Evolutionary conservation across 345 rosid genomes (phyloP).

Genomic region (Draba incana): DNA sequence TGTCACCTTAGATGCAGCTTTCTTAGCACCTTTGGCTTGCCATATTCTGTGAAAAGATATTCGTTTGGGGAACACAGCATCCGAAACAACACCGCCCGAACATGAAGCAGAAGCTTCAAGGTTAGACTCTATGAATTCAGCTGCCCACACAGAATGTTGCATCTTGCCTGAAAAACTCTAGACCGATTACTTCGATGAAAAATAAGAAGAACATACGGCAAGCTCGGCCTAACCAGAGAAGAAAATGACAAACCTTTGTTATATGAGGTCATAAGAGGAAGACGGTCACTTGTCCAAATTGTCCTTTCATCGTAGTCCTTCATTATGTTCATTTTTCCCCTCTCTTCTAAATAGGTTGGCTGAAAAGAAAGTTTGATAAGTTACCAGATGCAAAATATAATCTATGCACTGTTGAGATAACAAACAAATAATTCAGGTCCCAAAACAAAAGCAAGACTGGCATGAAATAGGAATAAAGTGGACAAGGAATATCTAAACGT

Average conservation of each 20-base stretch:
- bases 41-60: slow-evolving; percentile 84
- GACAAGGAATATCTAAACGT: slow-evolving; percentile 20
- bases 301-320: slow-evolving; percentile 88
- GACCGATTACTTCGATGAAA: slow-evolving; percentile 22
- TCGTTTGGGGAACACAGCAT: slow-evolving; percentile 53
- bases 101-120: slow-evolving; percentile 52
- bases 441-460: slow-evolving; percentile 17
- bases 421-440: slow-evolving; percentile 15
- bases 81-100: slow-evolving; percentile 51
- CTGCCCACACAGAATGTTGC: slow-evolving; percentile 95
- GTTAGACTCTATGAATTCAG: slow-evolving; percentile 63
- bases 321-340: slow-evolving; percentile 79
- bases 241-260: slow-evolving; percentile 64
- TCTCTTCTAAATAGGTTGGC: slow-evolving; percentile 79
- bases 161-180: slow-evolving; percentile 66
- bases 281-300: slow-evolving; percentile 83
- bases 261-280: slow-evolving; percentile 87
- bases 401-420: background rate
- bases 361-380: slow-evolving; percentile 43
- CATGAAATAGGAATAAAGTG: slow-evolving; percentile 27
- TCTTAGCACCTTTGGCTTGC: slow-evolving; percentile 89
- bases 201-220: slow-evolving; percentile 7
- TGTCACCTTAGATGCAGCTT: slow-evolving; percentile 81
- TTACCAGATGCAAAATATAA: slow-evolving; percentile 15
- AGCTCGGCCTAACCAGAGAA: slow-evolving; percentile 22